phyloP scores from a whole-genome alignment of 2,329 filamentous ascomycete species.

The Talaromyces sp. region DNA sequence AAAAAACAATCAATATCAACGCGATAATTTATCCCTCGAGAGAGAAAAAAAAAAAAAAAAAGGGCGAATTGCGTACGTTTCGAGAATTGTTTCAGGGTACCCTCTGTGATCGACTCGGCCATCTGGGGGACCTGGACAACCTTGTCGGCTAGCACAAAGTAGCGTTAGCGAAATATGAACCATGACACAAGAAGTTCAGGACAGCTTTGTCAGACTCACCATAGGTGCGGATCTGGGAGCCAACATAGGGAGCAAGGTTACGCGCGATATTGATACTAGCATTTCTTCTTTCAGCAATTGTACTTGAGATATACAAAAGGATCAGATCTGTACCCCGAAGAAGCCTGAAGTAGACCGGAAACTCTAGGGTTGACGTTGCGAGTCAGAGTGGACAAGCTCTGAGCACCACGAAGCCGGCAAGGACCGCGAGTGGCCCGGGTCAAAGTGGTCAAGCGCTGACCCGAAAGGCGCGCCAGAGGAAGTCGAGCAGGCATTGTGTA shows the following conservation, averaged over 20 bases:
- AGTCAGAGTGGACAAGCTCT: constrained; percentile 32
- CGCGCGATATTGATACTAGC: constrained; percentile 30
- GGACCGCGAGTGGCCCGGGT: constrained; percentile 32
- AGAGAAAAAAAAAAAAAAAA: no score
- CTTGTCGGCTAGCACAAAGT: constrained; percentile 64
- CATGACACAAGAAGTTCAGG: background rate
- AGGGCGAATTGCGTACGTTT: constrained; percentile 60
- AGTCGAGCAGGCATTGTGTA: constrained; percentile 44
- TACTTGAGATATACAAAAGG: background rate
- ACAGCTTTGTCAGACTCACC: constrained; percentile 26
- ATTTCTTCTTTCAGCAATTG: constrained; percentile 12
- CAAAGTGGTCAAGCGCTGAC: constrained; percentile 34
- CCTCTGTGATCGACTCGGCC: constrained; percentile 98
- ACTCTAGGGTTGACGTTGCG: constrained; percentile 22
- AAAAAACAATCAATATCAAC: constrained; percentile 20
- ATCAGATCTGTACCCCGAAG: constrained; percentile 28
- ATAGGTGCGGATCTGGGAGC: constrained; percentile 40
- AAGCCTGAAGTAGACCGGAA: constrained; percentile 29
- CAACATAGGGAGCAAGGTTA: constrained; percentile 30
- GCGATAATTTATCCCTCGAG: background rate
- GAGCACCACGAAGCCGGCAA: constrained; percentile 23
- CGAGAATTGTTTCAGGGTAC: constrained; percentile 91
- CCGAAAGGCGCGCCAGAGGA: constrained; percentile 38
- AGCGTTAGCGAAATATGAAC: constrained; percentile 13
- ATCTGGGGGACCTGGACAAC: constrained; percentile 94